phyloP scores from a whole-genome alignment of 352 stramenopile genomes.

The Globisporangium cylindrosporum region DNA sequence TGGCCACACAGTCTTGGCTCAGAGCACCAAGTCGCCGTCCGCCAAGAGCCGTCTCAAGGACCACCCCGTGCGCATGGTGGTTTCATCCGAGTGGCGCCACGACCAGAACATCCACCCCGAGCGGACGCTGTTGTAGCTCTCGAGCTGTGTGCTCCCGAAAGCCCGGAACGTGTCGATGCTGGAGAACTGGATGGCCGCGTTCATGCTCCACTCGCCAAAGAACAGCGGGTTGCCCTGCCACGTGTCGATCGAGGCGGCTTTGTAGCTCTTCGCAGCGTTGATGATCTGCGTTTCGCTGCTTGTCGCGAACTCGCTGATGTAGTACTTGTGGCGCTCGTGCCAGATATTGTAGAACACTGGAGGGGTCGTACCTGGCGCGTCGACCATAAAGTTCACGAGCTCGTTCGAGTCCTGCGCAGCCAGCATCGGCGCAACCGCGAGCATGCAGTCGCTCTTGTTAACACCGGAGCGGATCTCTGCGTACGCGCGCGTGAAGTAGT shows the following conservation, averaged over 20 bases:
- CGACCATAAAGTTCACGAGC: slow-evolving; percentile 31
- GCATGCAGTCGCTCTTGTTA: slow-evolving; percentile 39
- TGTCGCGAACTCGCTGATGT: slow-evolving; percentile 41
- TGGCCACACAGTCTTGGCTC: background rate
- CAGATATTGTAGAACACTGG: slow-evolving; percentile 51
- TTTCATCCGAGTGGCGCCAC: slow-evolving; percentile 44
- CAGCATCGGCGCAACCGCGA: slow-evolving; percentile 40
- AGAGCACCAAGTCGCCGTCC: slow-evolving; percentile 20
- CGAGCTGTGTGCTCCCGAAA: slow-evolving; percentile 32
- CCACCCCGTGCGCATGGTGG: slow-evolving; percentile 34
- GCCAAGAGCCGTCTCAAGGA: slow-evolving; percentile 31
- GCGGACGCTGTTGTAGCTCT: slow-evolving; percentile 22
- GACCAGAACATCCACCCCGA: slow-evolving; percentile 50
- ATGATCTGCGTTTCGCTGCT: slow-evolving; percentile 24
- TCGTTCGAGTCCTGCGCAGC: slow-evolving; percentile 27
- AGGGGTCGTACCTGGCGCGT: background rate
- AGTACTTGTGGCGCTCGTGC: slow-evolving; percentile 59
- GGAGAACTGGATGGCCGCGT: slow-evolving; percentile 23
- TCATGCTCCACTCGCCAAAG: slow-evolving; percentile 55
- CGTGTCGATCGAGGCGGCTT: background rate
- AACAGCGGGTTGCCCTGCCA: slow-evolving; percentile 41
- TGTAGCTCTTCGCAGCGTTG: slow-evolving; percentile 24
- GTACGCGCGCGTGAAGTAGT: slow-evolving; percentile 48
- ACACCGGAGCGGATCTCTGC: slow-evolving; percentile 27
- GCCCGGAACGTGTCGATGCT: slow-evolving; percentile 26